These are phyloP conservation scores for Nicotiana otophora DNA, from an alignment of 257 asterid genomes.

Conservation along the genomic window DNA sequence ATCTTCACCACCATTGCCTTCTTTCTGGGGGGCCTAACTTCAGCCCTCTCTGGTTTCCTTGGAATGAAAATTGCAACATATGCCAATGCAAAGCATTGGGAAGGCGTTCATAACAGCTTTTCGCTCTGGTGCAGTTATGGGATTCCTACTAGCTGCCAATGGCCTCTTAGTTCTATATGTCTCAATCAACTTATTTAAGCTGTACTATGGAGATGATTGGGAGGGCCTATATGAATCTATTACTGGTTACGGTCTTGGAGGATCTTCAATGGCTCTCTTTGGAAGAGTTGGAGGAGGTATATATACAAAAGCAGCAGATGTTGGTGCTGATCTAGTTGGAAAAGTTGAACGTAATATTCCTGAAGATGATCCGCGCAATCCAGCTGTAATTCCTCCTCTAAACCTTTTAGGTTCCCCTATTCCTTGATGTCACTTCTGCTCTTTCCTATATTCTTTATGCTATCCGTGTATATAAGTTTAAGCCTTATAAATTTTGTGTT, in stretches of 20 bases:
- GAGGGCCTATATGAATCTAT: conserved; percentile 50
- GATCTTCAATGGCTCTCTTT: conserved; percentile 52
- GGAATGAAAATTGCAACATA: conserved; percentile 55
- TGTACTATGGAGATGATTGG: conserved; percentile 48
- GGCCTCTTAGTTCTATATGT: conserved; percentile 41
- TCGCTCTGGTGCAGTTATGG: conserved; percentile 51
- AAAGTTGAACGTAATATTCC: conserved; percentile 43
- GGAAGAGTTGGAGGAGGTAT: conserved; percentile 54
- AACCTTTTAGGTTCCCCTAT: neutral
- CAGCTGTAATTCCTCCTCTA: conserved; percentile 28
- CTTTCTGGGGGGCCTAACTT: conserved; percentile 42
- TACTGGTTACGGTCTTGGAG: conserved; percentile 55
- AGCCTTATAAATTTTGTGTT: neutral
- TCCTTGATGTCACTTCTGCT: neutral
- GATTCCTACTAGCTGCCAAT: conserved; percentile 49
- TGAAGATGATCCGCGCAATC: conserved; percentile 50
- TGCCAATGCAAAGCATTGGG: conserved; percentile 45
- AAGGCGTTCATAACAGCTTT: conserved; percentile 40
- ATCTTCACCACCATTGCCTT: conserved; percentile 38
- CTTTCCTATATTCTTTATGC: neutral
- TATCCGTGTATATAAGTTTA: neutral
- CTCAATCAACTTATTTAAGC: conserved; percentile 35
- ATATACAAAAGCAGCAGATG: conserved; percentile 52
- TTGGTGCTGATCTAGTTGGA: conserved; percentile 53
- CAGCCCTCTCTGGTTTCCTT: conserved; percentile 46